Percentiles rank a stretch among this genome's conserved stretches.
phyloP scores from a whole-genome alignment of 2,329 filamentous ascomycete species.

The Magnaporthiopsis poae region DNA sequence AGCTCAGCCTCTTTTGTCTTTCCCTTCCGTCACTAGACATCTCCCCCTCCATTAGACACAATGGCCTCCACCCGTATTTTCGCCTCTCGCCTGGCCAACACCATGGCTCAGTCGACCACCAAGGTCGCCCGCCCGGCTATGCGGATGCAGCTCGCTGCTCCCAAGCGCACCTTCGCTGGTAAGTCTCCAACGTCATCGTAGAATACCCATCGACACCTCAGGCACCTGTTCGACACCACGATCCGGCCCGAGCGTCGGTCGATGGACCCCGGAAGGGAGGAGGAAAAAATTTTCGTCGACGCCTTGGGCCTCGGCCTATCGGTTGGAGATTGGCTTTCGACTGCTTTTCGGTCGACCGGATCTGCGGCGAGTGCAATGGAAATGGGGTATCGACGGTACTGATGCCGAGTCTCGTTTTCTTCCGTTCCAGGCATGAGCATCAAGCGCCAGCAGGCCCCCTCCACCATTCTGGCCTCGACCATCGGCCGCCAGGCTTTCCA shows the following conservation, averaged over 20 bases:
- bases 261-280: not conserved
- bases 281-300: not conserved
- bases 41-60: conserved; percentile 50
- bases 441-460: conserved; percentile 62
- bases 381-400: conserved; percentile 9
- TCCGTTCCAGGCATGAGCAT: conserved; percentile 22
- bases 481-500: conserved; percentile 47
- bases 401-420: conserved; percentile 11
- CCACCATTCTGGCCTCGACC: conserved; percentile 56
- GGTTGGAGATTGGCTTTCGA: not conserved
- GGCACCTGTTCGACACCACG: not conserved
- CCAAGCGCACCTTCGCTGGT: conserved; percentile 71
- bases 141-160: conserved; percentile 53
- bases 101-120: conserved; percentile 64
- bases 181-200: conserved; percentile 29
- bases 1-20: conserved; percentile 19
- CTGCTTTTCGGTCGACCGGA: not conserved
- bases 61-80: conserved; percentile 72
- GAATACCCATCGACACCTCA: not conserved
- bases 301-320: not conserved
- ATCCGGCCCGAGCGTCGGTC: not conserved
- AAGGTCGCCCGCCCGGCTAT: conserved; percentile 70
- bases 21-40: conserved; percentile 26
- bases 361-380: not conserved
- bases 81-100: conserved; percentile 66